Evolutionary conservation across 1,284 basidiomycete genomes (phyloP).

Genomic region (Peniophora sp.): DNA sequence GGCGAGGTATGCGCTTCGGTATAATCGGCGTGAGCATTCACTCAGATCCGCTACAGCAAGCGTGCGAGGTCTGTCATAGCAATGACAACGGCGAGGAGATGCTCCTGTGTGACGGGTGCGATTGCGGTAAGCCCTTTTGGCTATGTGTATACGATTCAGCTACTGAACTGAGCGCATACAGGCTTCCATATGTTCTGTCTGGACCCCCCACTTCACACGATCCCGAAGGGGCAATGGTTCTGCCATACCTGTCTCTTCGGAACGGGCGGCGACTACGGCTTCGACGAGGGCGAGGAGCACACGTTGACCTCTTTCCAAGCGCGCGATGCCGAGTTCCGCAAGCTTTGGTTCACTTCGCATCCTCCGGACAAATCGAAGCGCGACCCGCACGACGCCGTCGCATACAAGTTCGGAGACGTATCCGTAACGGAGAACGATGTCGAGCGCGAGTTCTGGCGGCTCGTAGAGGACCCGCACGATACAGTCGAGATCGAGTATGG

Average conservation of each 20-base stretch:
- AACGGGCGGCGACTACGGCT: conserved; percentile 97
- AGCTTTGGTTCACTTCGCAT: conserved; percentile 82
- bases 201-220: conserved; percentile 76
- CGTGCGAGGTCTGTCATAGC: conserved; percentile 87
- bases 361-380: conserved; percentile 28
- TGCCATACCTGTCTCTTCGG: conserved; percentile 90
- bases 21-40: not conserved
- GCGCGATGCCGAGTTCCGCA: conserved; percentile 83
- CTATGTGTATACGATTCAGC: not conserved
- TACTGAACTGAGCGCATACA: conserved; percentile 21
- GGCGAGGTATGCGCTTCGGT: conserved; percentile 6
- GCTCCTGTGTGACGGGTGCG: conserved; percentile 95
- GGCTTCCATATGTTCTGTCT: conserved; percentile 97
- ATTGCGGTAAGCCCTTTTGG: conserved; percentile 64
- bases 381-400: conserved; percentile 35
- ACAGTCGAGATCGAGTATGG: conserved; percentile 99
- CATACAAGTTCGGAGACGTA: conserved; percentile 52
- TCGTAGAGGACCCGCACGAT: conserved; percentile 84
- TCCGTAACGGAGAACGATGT: conserved; percentile 82
- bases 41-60: conserved; percentile 30
- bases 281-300: conserved; percentile 97
- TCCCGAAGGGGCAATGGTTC: conserved; percentile 95
- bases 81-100: conserved; percentile 86
- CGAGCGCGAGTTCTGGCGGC: conserved; percentile 95
- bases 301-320: conserved; percentile 88